Evolutionary conservation across 1,284 basidiomycete genomes (phyloP).

Genomic region (Schizopora paradoxa): DNA sequence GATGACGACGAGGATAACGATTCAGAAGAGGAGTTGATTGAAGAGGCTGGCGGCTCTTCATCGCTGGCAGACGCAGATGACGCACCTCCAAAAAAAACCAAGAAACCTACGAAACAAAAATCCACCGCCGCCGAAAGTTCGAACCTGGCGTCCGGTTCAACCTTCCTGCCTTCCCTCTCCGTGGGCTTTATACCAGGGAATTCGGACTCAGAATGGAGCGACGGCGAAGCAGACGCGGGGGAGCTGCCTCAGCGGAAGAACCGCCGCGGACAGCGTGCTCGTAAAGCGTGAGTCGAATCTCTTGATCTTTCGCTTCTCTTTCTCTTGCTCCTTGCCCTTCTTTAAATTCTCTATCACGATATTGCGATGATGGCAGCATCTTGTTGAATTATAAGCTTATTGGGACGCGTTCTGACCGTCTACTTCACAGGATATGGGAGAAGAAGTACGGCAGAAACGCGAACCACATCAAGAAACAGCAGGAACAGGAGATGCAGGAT

Average conservation of each 20-base stretch:
- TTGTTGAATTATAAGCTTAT: too few species aligned
- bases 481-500: constrained; percentile 26
- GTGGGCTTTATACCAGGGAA: constrained; percentile 80
- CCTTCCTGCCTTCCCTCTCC: constrained; percentile 85
- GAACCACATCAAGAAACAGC: constrained; percentile 80
- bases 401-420: background rate
- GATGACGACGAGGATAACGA: constrained; percentile 19
- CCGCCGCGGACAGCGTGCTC: constrained; percentile 84
- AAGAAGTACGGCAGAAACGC: constrained; percentile 91
- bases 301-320: constrained; percentile 8
- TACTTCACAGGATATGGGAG: constrained; percentile 80
- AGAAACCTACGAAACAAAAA: too few species aligned
- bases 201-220: constrained; percentile 76
- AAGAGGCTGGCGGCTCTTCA: too few species aligned
- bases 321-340: constrained; percentile 13
- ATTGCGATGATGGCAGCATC: too few species aligned
- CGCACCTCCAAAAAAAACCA: too few species aligned
- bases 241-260: constrained; percentile 72
- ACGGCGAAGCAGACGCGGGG: constrained; percentile 53
- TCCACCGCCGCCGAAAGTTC: too few species aligned
- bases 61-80: too few species aligned
- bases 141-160: constrained; percentile 45
- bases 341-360: too few species aligned
- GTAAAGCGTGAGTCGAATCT: constrained; percentile 71
- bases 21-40: constrained; percentile 13